Evolutionary conservation across 208 protist genomes (phyloP).

Genomic region (Leishmania braziliensis): DNA sequence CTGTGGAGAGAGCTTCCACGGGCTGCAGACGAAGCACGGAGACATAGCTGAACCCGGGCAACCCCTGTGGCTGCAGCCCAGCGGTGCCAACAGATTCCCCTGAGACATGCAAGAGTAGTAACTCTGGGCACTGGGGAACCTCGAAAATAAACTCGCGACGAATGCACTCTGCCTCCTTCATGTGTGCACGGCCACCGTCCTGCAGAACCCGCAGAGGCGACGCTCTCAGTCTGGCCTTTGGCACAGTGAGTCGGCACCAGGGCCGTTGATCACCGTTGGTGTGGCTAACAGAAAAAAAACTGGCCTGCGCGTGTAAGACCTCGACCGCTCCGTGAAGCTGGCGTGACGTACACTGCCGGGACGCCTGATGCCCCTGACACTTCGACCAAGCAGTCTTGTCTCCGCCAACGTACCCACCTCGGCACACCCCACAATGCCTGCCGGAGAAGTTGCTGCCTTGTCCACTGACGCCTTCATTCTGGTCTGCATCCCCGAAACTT

Average conservation of each 20-base stretch:
- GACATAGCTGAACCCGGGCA: background rate
- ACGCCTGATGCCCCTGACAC: background rate
- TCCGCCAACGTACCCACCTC: background rate
- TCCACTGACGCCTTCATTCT: background rate
- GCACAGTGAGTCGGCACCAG: slow-evolving; percentile 17
- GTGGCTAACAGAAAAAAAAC: background rate
- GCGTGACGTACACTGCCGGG: background rate
- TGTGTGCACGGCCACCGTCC: background rate
- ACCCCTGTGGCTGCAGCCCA: background rate
- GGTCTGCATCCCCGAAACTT: background rate
- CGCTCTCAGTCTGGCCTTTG: slow-evolving; percentile 16
- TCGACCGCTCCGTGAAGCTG: slow-evolving; percentile 17
- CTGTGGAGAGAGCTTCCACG: background rate
- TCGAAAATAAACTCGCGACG: slow-evolving; percentile 13
- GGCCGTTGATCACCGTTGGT: slow-evolving; percentile 1
- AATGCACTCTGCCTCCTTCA: background rate
- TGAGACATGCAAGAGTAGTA: slow-evolving; percentile 6
- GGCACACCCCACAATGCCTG: background rate
- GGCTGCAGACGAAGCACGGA: background rate
- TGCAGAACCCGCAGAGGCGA: slow-evolving; percentile 2
- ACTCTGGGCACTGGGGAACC: slow-evolving; percentile 18
- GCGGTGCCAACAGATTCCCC: background rate
- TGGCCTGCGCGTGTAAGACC: slow-evolving; percentile 10
- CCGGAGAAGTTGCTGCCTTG: background rate
- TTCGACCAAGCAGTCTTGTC: background rate